Percentiles rank a stretch among this genome's conserved stretches.
These are phyloP conservation scores for Teunomyces funiuensis DNA, from an alignment of 805 yeast species.

Conservation along the genomic window DNA sequence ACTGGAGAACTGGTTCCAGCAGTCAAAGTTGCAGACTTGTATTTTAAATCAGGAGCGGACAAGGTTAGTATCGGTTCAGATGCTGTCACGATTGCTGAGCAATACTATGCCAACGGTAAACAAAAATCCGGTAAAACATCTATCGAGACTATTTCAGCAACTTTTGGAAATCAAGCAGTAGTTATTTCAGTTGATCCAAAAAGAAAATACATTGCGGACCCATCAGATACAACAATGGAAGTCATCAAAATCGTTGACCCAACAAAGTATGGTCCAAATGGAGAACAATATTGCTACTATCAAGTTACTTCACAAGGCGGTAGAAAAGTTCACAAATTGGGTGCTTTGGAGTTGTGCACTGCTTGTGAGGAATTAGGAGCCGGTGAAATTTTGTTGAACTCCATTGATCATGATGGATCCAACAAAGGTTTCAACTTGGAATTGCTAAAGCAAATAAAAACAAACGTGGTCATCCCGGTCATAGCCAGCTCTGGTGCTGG, in stretches of 20 bases:
- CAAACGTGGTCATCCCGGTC: constrained; percentile 81
- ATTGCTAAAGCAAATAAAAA: constrained; percentile 73
- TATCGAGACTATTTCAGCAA: constrained; percentile 86
- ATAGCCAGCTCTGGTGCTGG: constrained; percentile 99
- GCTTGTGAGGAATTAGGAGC: constrained; percentile 95
- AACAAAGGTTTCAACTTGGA: constrained; percentile 93
- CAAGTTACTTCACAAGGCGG: constrained; percentile 98
- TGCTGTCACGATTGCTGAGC: constrained; percentile 90
- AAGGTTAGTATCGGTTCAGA: constrained; percentile 98
- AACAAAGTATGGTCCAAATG: constrained; percentile 67
- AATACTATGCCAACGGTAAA: constrained; percentile 59
- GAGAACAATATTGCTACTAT: constrained; percentile 87
- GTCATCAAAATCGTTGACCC: constrained; percentile 60
- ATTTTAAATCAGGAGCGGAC: constrained; percentile 97
- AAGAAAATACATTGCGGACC: constrained; percentile 69
- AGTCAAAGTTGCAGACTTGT: constrained; percentile 83
- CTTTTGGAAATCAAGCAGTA: constrained; percentile 96
- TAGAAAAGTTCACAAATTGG: constrained; percentile 78
- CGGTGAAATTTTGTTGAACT: constrained; percentile 89
- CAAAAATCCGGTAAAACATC: constrained; percentile 75
- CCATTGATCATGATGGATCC: constrained; percentile 96
- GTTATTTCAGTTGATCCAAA: constrained; percentile 98
- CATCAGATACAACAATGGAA: constrained; percentile 59
- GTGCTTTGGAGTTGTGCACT: constrained; percentile 83
- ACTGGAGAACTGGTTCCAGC: constrained; percentile 76